These are phyloP conservation scores for Cryptosporidium baileyi DNA, from an alignment of 169 alveolate species.

Conservation along the genomic window DNA sequence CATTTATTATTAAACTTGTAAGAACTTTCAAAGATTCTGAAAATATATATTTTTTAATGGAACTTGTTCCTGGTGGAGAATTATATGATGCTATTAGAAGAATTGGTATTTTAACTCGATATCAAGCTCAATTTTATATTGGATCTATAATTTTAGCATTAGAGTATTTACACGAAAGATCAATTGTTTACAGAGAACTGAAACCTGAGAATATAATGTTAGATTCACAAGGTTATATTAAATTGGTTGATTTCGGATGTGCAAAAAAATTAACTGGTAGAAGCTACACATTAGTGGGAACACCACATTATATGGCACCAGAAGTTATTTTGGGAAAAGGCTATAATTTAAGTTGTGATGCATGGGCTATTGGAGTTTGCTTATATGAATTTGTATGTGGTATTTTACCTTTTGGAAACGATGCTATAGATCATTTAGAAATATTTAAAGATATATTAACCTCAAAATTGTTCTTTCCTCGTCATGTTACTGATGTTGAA, in stretches of 20 bases:
- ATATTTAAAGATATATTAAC: slow-evolving; percentile 91
- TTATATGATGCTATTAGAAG: slow-evolving; percentile 91
- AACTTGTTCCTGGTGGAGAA: slow-evolving; percentile 92
- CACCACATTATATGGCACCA: slow-evolving; percentile 97
- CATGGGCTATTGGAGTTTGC: slow-evolving; percentile 98
- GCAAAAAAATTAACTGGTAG: slow-evolving; percentile 91
- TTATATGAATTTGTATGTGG: slow-evolving; percentile 98
- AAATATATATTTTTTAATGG: slow-evolving; percentile 89
- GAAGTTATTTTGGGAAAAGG: slow-evolving; percentile 94
- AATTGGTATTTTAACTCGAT: slow-evolving; percentile 84
- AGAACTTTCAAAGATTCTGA: slow-evolving; percentile 89
- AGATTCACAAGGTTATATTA: slow-evolving; percentile 95
- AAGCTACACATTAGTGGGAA: slow-evolving; percentile 92
- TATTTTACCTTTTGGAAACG: slow-evolving; percentile 96
- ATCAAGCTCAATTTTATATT: slow-evolving; percentile 91
- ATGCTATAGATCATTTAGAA: slow-evolving; percentile 94
- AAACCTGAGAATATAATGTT: slow-evolving; percentile 97
- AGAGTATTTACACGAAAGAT: slow-evolving; percentile 91
- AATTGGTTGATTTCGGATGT: slow-evolving; percentile 94
- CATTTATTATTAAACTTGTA: slow-evolving; percentile 89
- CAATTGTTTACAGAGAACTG: slow-evolving; percentile 93
- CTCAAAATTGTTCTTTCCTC: slow-evolving; percentile 80
- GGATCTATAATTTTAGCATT: slow-evolving; percentile 88
- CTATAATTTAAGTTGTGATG: slow-evolving; percentile 94
- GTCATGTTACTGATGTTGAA: slow-evolving; percentile 83